Evolutionary conservation across 83 land plant genomes (phyloP), one percentile per base, ranked within the genome.

Genomic region (Isoetes engelmannii): DNA sequence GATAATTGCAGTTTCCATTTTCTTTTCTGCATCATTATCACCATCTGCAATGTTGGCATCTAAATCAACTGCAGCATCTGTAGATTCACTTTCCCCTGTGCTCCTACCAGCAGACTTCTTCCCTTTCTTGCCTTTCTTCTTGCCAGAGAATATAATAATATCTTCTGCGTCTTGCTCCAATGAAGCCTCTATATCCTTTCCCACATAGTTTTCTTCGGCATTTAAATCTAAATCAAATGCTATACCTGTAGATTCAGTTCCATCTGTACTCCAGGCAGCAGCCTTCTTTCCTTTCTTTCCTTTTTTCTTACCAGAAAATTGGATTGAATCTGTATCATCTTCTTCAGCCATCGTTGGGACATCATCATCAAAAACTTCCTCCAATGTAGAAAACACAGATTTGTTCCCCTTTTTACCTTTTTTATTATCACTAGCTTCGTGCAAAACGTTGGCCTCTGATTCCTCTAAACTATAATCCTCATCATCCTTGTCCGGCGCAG

Each of bases 261-360:
- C 55, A 50, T 45, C 45, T 21, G 59, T 72, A 37, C 74, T 47
- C 37, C 43, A 65, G 53, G 21, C 62, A 15, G 8, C 62, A 17
- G 15, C 77, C 28, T 72, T 78, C 9, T 82, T 80, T 19, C 46
- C 82, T 66, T 79, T 79, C 7, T 59, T 50, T 12, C 57, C 49
- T 63, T 79, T 84, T 69, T 85, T 80, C 73, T 85, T 82, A 5
- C 81, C 82, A 47, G 82, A 19, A 63, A 79, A 72, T 7, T 61
- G 13, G 68, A 69, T 5, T 19, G 7, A 5, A 15, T 60, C 69
- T 17, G 47, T 10, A 6, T 42, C 75, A 47, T 45, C 75, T 9
- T 63, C 69, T 7, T 51, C 49, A 53, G 5, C 12, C 20, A 69
- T 1, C n/a, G 15, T 28, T 17, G 37, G 0, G 37, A 28, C 37